phyloP scores from a whole-genome alignment of 768 basidiomycete genomes.

The Mycena albidolilacea region DNA sequence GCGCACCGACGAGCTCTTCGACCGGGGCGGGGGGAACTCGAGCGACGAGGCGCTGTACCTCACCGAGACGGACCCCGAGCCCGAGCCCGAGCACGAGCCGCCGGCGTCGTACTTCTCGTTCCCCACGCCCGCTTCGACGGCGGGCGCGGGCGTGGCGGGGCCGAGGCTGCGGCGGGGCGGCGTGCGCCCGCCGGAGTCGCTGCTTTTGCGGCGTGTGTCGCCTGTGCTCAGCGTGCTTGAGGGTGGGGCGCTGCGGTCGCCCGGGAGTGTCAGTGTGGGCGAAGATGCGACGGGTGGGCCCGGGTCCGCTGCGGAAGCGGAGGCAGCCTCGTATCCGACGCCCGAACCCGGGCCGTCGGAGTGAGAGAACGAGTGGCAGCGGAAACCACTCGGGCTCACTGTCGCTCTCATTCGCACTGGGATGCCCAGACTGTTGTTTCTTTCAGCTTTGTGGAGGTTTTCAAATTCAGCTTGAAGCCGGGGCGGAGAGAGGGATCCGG shows the following conservation, averaged over 20 bases:
- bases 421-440: too few species aligned
- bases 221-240: slow-evolving; percentile 46
- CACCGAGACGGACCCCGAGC: slow-evolving; percentile 40
- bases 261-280: slow-evolving; percentile 17
- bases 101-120: slow-evolving; percentile 45
- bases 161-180: slow-evolving; percentile 80
- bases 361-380: neutral
- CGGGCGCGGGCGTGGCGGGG: slow-evolving; percentile 45
- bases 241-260: slow-evolving; percentile 24
- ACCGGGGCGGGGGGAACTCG: slow-evolving; percentile 42
- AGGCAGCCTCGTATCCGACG: slow-evolving; percentile 62
- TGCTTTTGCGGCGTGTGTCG: slow-evolving; percentile 64
- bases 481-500: too few species aligned
- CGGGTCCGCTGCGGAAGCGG: slow-evolving; percentile 47
- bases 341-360: slow-evolving; percentile 53
- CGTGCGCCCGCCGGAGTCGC: slow-evolving; percentile 73
- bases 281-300: neutral
- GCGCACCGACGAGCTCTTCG: too few species aligned
- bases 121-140: slow-evolving; percentile 41
- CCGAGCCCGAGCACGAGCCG: slow-evolving; percentile 32
- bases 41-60: slow-evolving; percentile 38
- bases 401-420: too few species aligned
- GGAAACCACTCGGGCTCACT: neutral
- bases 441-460: too few species aligned
- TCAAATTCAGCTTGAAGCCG: too few species aligned